Evolutionary conservation across 495 filamentous ascomycete genomes (phyloP).

Genomic region (Lepraria neglecta): DNA sequence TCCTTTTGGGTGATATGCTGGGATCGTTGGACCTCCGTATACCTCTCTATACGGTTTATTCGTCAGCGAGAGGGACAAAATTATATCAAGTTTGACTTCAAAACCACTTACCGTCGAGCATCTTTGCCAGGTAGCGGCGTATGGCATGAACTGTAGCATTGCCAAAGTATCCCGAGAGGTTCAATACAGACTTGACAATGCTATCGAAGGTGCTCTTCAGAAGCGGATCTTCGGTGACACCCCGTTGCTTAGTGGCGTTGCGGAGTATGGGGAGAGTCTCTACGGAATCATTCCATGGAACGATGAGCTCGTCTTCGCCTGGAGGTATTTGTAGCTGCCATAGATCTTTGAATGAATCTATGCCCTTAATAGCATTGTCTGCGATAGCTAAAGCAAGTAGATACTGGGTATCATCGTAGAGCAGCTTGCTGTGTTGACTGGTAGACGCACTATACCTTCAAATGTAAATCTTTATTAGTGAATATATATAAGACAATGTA

Average conservation of each 20-base stretch:
- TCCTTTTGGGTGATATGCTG: not conserved
- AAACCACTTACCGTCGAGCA: not conserved
- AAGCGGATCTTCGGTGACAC: conserved; percentile 8
- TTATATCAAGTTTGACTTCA: too few species aligned
- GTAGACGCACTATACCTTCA: conserved; percentile 6
- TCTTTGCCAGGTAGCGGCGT: too few species aligned
- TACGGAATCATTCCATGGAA: conserved; percentile 13
- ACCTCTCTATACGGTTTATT: not conserved
- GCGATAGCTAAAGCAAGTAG: too few species aligned
- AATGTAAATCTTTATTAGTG: too few species aligned
- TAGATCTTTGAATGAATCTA: conserved; percentile 8
- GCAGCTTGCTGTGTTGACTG: conserved; percentile 13
- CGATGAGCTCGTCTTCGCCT: conserved; percentile 15
- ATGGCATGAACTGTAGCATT: conserved; percentile 3
- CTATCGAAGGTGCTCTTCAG: not conserved
- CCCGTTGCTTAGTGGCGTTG: conserved; percentile 4
- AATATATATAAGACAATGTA: too few species aligned
- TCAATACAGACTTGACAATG: conserved; percentile 12
- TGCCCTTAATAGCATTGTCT: conserved; percentile 10
- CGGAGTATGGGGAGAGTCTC: conserved; percentile 6
- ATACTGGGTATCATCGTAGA: conserved; percentile 17
- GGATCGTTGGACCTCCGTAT: not conserved
- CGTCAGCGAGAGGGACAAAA: not conserved
- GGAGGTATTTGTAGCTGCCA: conserved; percentile 13
- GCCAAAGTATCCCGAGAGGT: conserved; percentile 16